Conservation (phyloP, 805 yeast genomes). For the Kodamaea restingae region DNA sequence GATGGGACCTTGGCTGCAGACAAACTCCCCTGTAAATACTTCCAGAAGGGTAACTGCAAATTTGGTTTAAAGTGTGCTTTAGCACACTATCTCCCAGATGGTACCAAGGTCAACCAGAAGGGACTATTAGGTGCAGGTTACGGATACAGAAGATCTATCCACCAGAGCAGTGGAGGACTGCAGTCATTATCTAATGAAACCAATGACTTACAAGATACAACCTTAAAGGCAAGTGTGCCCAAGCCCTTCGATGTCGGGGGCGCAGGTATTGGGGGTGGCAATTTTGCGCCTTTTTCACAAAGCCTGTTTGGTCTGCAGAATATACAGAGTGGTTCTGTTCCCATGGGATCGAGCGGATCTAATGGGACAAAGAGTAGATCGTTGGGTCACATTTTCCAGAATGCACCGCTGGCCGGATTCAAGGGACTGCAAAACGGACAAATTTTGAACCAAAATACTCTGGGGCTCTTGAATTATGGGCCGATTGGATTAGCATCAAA, state of each 20-base stretch:
- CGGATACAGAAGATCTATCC: conserved; percentile 5
- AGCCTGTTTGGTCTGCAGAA: too few relatives aligned
- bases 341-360: too few relatives aligned
- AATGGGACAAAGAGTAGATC: too few relatives aligned
- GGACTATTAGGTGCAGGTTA: conserved; percentile 7
- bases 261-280: too few relatives aligned
- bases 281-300: too few relatives aligned
- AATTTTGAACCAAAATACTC: too few relatives aligned
- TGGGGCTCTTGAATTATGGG: not conserved
- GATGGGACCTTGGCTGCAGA: conserved; percentile 52
- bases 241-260: not conserved
- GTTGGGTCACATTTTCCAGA: too few relatives aligned
- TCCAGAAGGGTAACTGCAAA: conserved; percentile 94
- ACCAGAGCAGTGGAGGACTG: conserved; percentile 1
- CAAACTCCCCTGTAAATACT: conserved; percentile 79
- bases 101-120: conserved; percentile 66
- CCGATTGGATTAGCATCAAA: not conserved
- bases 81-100: conserved; percentile 87
- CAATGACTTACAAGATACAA: not conserved
- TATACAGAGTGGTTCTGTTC: too few relatives aligned
- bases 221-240: not conserved
- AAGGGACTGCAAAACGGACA: too few relatives aligned
- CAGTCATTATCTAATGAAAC: not conserved
- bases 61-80: conserved; percentile 93
- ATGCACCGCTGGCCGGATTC: too few relatives aligned